Evolutionary conservation across 2,329 filamentous ascomycete species (phyloP).

Genomic region (Dothistroma pini): DNA sequence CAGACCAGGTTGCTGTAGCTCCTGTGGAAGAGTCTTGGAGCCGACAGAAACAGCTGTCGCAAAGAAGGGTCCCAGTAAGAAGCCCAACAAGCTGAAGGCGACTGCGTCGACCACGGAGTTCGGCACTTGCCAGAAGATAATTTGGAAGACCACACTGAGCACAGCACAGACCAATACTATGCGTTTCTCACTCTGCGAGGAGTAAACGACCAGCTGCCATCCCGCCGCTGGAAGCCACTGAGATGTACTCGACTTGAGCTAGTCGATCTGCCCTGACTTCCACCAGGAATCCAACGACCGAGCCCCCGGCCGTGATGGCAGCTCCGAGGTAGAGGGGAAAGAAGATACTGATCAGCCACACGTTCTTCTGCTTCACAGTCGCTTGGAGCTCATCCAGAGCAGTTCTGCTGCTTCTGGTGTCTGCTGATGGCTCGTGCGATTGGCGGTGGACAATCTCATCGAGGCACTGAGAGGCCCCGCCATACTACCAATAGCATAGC

Average conservation of each 20-base stretch:
- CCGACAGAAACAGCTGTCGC: conserved; percentile 55
- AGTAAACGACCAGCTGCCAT: conserved; percentile 48
- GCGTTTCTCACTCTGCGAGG: conserved; percentile 45
- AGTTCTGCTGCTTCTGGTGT: conserved; percentile 7
- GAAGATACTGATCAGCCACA: conserved; percentile 60
- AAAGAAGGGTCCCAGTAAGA: conserved; percentile 58
- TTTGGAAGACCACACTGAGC: conserved; percentile 52
- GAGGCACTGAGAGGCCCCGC: conserved; percentile 18
- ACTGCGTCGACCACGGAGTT: conserved; percentile 51
- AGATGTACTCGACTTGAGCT: conserved; percentile 58
- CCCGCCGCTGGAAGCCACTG: conserved; percentile 58
- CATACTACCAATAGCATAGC: conserved; percentile 18
- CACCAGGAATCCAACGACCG: conserved; percentile 64
- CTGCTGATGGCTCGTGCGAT: conserved; percentile 2
- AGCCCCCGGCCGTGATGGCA: conserved; percentile 41
- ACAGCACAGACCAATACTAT: conserved; percentile 56
- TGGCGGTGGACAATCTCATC: conserved; percentile 8
- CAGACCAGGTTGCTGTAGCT: conserved; percentile 48
- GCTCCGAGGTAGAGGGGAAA: conserved; percentile 63
- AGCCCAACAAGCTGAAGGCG: conserved; percentile 53
- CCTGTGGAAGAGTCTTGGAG: conserved; percentile 49
- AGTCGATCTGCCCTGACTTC: conserved; percentile 56
- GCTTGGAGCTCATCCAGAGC: conserved; percentile 46
- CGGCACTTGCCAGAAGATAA: conserved; percentile 56
- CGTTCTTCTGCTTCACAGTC: conserved; percentile 43